Evolutionary conservation across 345 rosid species (phyloP).

Genomic region (Gossypium stocksii): DNA sequence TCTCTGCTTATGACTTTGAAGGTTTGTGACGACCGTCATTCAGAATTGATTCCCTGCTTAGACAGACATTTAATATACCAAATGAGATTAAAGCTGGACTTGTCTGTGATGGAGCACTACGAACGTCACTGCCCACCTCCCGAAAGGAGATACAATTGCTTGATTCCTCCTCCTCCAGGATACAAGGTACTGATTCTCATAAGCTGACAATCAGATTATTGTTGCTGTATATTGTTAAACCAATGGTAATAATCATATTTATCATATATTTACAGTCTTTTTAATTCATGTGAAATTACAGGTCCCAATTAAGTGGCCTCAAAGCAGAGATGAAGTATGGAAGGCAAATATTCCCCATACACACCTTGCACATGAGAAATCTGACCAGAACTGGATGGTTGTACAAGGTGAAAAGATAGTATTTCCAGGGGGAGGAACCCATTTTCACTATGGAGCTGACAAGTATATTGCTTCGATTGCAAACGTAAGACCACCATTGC

Average conservation of each 20-base stretch:
- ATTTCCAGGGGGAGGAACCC: slow-evolving; percentile 99
- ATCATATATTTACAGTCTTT: not conserved
- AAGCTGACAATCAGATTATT: slow-evolving; percentile 3
- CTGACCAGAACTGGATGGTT: slow-evolving; percentile 99
- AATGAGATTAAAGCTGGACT: slow-evolving; percentile 89
- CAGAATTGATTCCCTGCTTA: slow-evolving; percentile 93
- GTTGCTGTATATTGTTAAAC: not conserved
- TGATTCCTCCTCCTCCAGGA: slow-evolving; percentile 96
- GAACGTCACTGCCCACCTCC: slow-evolving; percentile 97
- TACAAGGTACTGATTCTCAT: slow-evolving; percentile 56
- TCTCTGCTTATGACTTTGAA: slow-evolving; percentile 25
- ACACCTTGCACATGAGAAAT: slow-evolving; percentile 95
- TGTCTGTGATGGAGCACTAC: slow-evolving; percentile 95
- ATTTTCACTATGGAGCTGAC: slow-evolving; percentile 98
- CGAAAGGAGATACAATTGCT: slow-evolving; percentile 87
- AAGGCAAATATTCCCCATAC: slow-evolving; percentile 98
- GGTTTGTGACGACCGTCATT: slow-evolving; percentile 97
- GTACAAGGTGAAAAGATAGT: slow-evolving; percentile 90
- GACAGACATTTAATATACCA: slow-evolving; percentile 91
- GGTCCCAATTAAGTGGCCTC: slow-evolving; percentile 99
- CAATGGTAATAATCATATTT: not conserved
- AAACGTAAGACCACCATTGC: slow-evolving; percentile 49
- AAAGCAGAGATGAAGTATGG: slow-evolving; percentile 99
- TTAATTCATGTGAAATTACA: slow-evolving; percentile 21
- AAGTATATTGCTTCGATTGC: slow-evolving; percentile 94